A percentile compares a stretch with the other conserved stretches of the same genome.
These are phyloP conservation scores for Claviceps pazoutovae DNA, from an alignment of 2,329 filamentous ascomycete species.

Conservation along the genomic window DNA sequence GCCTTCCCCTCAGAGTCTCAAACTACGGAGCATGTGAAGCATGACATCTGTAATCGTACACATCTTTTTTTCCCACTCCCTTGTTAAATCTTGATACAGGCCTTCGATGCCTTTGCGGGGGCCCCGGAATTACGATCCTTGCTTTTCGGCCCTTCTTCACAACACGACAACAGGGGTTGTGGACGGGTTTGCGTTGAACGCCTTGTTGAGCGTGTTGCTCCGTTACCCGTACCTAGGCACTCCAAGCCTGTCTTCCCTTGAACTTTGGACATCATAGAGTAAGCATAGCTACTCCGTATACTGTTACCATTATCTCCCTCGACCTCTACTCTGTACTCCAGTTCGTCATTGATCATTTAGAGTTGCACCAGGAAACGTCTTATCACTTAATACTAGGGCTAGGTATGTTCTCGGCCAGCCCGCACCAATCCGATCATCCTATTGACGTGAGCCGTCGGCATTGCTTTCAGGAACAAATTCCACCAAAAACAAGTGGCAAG, in stretches of 20 bases:
- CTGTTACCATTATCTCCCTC: too few species aligned
- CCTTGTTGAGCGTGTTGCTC: neutral
- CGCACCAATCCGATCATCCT: neutral
- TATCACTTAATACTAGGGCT: neutral
- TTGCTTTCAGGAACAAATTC: neutral
- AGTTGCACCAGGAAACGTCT: neutral
- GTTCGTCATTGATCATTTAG: neutral
- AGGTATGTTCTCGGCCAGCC: neutral
- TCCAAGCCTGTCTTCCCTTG: too few species aligned
- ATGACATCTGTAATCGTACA: too few species aligned
- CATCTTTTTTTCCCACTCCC: neutral
- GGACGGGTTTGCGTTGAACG: neutral
- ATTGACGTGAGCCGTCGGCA: neutral
- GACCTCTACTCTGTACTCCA: too few species aligned
- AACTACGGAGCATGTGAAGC: too few species aligned
- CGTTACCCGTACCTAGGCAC: too few species aligned
- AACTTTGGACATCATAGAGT: too few species aligned
- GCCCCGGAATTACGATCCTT: neutral
- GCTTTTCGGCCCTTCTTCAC: conserved; percentile 4
- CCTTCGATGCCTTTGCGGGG: neutral
- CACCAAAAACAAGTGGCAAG: neutral
- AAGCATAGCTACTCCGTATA: too few species aligned
- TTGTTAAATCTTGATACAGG: neutral
- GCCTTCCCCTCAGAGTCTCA: too few species aligned
- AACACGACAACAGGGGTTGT: neutral